Base-by-base conservation (phyloP, 2,329 filamentous ascomycete genomes). In the Colletotrichum karsti region DNA sequence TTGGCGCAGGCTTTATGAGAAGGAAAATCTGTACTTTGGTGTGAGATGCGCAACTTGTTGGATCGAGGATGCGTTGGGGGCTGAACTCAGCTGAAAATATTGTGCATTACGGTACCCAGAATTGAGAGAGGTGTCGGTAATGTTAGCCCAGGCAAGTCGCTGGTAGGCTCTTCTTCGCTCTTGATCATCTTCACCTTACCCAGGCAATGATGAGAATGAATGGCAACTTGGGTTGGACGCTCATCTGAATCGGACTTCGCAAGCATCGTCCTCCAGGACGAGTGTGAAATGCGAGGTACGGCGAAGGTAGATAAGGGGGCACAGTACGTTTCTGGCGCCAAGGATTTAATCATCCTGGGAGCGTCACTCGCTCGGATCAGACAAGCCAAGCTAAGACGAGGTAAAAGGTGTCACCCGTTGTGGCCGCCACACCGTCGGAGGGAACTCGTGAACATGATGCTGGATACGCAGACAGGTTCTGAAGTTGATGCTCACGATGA, bases 291-390 rank as follows among this genome's bases (percentile, higher is more conserved):
- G 50, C 20, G 30, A 53, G 50, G n/a, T 7, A 37, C 28, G 51
- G 51, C 33, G 35, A 22, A 67, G 51, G 59, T 41, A 64, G 64
- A 67, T 46, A 54, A 67, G 60, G 64, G 60, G 37, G 51, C 26
- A 59, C 39, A 55, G 55, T 65, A 44, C 33, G 35, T 57, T 64
- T 63, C n/a, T 39, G 35, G 44, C 60, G 64, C 64, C 42, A 67
- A 67, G 59, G 28, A 56, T 42, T 67, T 58, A 24, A 58, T 46
- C 64, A 58, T 57, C 59, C 64, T 57, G 60, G 64, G 60, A 64
- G 44, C 64, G 64, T 67, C 60, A 58, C 42, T 58, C 53, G 60
- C 59, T 67, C 51, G 64, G 64, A 67, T 67, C 59, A 42, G 58
- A 63, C 63, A 56, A 41, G 63, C 58, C 50, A 67, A 64, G 64